Percentiles rank a stretch among this genome's conserved stretches.
Conservation (phyloP, 2,329 filamentous ascomycete genomes). For the Stagonosporopsis rhizophila region DNA sequence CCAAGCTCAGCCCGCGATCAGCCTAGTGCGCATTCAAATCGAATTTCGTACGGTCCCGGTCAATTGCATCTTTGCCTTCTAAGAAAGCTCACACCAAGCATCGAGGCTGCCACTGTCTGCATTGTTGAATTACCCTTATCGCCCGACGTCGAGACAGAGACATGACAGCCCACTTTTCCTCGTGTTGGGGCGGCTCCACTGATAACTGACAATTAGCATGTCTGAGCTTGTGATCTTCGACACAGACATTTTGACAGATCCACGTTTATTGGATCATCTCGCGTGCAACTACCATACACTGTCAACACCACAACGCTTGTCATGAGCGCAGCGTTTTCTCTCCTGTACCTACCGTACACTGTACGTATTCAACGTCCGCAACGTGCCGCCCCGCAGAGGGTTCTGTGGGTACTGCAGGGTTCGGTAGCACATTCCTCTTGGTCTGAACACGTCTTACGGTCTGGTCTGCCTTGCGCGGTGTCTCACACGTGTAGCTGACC, state of each 20-base stretch:
- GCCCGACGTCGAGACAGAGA: constrained; percentile 10
- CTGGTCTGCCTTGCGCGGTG: constrained; percentile 6
- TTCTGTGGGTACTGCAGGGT: constrained; percentile 3
- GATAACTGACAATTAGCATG: constrained; percentile 17
- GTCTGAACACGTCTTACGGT: background rate
- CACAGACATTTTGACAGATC: constrained; percentile 6
- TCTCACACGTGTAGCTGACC: constrained; percentile 19
- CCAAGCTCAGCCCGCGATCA: constrained; percentile 5
- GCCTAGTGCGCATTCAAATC: constrained; percentile 4
- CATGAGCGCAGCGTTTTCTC: constrained; percentile 1
- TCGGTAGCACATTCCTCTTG: constrained; percentile 1
- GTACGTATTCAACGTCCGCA: constrained; percentile 2
- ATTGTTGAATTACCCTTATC: constrained; percentile 12
- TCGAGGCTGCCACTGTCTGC: background rate
- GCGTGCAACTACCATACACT: constrained; percentile 17
- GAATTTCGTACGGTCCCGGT: background rate
- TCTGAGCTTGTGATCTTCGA: constrained; percentile 13
- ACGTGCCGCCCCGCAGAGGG: constrained; percentile 3
- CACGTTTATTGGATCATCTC: constrained; percentile 10
- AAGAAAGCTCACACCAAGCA: background rate
- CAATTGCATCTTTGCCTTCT: background rate
- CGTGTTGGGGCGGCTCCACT: constrained; percentile 15
- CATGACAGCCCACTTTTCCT: constrained; percentile 18
- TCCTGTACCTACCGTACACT: constrained; percentile 16
- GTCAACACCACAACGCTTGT: constrained; percentile 7